A percentile compares a stretch with the other conserved stretches of the same genome.
Evolutionary conservation across 2,329 filamentous ascomycete genomes (phyloP).

Genomic region (Pyrenophora tritici-repentis): DNA sequence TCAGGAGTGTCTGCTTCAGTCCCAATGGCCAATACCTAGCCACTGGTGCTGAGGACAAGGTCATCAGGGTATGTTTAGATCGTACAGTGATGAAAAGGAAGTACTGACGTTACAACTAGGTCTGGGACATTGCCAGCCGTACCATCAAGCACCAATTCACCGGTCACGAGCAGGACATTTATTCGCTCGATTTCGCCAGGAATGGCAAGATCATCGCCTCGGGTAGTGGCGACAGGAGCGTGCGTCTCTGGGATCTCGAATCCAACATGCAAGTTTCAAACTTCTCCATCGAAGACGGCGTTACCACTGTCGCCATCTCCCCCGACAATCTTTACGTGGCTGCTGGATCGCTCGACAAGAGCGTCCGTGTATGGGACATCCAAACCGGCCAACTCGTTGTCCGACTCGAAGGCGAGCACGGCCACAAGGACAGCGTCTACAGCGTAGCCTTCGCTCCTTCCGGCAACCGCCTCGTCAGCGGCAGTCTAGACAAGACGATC

Average conservation of each 20-base stretch:
- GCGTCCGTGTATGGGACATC: conserved; percentile 95
- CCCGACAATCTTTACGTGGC: conserved; percentile 93
- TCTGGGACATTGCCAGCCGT: conserved; percentile 88
- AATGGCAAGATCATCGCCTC: conserved; percentile 95
- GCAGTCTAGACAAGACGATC: conserved; percentile 96
- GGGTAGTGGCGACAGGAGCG: conserved; percentile 90
- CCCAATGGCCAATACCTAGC: conserved; percentile 92
- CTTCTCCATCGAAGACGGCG: conserved; percentile 92
- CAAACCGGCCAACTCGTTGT: conserved; percentile 84
- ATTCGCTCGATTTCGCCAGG: conserved; percentile 91
- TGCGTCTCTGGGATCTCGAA: conserved; percentile 95
- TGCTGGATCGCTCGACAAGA: conserved; percentile 95
- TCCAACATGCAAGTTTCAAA: conserved; percentile 80
- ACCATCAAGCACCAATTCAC: conserved; percentile 90
- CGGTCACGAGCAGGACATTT: conserved; percentile 99
- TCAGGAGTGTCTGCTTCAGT: conserved; percentile 97
- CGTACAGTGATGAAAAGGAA: not conserved
- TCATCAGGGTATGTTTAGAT: conserved; percentile 77
- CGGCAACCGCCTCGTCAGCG: conserved; percentile 89
- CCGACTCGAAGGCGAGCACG: conserved; percentile 87
- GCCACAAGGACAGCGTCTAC: conserved; percentile 97
- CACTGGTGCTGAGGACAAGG: conserved; percentile 95
- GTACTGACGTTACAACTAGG: conserved; percentile 55
- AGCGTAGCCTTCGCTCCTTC: conserved; percentile 94
- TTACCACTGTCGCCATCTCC: conserved; percentile 96